Percentiles rank a stretch among this genome's conserved stretches.
These are phyloP conservation scores for Taxillus chinensis DNA, from an alignment of 164 flowering plant genomes.

Conservation along the genomic window DNA sequence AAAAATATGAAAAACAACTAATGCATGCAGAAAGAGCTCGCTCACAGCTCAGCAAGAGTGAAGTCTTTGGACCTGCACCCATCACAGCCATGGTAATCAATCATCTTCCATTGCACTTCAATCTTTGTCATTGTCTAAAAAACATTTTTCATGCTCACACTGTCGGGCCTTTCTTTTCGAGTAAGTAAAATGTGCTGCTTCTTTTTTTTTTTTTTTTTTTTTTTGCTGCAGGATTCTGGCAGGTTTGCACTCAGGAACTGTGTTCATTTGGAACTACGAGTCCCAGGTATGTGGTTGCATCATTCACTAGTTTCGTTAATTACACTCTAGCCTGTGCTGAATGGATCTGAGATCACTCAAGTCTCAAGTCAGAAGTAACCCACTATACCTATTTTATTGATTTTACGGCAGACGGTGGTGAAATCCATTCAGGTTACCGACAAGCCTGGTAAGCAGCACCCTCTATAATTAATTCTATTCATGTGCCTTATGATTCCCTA, in stretches of 20 bases:
- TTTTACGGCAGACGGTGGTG: background rate
- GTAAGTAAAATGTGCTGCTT: too few species aligned
- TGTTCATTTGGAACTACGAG: background rate
- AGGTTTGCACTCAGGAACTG: background rate
- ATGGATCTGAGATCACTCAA: too few species aligned
- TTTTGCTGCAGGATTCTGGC: constrained; percentile 1
- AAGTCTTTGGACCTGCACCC: constrained; percentile 1
- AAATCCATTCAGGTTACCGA: background rate
- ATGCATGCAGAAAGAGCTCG: background rate
- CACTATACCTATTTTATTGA: background rate
- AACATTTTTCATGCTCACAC: too few species aligned
- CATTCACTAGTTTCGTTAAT: too few species aligned
- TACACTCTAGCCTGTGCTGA: too few species aligned
- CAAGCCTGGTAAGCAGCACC: background rate
- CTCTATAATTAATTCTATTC: too few species aligned
- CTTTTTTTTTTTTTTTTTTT: too few species aligned
- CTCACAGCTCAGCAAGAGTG: background rate
- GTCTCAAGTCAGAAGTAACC: too few species aligned
- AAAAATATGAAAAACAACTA: background rate
- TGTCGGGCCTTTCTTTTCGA: too few species aligned
- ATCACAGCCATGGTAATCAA: constrained; percentile 1
- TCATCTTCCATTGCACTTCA: background rate
- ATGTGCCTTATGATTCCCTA: too few species aligned
- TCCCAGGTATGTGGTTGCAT: background rate
- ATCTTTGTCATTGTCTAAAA: too few species aligned